Conservation (phyloP, 805 yeast genomes). For the Candida broadrunensis region DNA sequence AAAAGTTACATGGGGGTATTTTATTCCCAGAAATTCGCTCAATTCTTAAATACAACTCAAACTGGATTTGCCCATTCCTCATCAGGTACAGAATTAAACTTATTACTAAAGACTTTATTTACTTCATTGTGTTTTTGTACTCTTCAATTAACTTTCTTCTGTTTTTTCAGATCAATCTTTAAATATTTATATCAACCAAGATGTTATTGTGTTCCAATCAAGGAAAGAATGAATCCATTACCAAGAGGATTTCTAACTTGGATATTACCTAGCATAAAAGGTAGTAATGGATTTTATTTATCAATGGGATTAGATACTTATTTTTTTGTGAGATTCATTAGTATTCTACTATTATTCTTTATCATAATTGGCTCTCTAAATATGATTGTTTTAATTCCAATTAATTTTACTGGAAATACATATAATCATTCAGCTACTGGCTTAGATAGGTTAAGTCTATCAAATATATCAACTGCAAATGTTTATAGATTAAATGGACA, state of each 20-base stretch:
- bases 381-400: constrained; percentile 60
- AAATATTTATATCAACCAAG: constrained; percentile 54
- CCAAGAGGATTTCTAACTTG: constrained; percentile 52
- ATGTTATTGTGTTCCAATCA: constrained; percentile 39
- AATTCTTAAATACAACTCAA: constrained; percentile 51
- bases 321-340: constrained; percentile 63
- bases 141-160: constrained; percentile 46
- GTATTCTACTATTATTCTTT: constrained; percentile 50
- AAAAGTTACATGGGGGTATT: constrained; percentile 26
- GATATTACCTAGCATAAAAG: constrained; percentile 44
- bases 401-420: constrained; percentile 48
- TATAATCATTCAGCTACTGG: constrained; percentile 37
- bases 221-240: constrained; percentile 34
- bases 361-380: constrained; percentile 50
- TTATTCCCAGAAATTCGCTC: constrained; percentile 24
- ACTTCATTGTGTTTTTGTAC: constrained; percentile 53
- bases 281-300: constrained; percentile 42
- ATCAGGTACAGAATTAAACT: constrained; percentile 55
- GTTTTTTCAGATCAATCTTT: constrained; percentile 31
- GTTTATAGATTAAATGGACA: constrained; percentile 57
- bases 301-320: constrained; percentile 71
- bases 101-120: constrained; percentile 54
- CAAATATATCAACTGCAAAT: constrained; percentile 58
- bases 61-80: constrained; percentile 57
- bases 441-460: constrained; percentile 66